phyloP scores from a whole-genome alignment of 2,329 filamentous ascomycete genomes.

The Claviceps maximensis region DNA sequence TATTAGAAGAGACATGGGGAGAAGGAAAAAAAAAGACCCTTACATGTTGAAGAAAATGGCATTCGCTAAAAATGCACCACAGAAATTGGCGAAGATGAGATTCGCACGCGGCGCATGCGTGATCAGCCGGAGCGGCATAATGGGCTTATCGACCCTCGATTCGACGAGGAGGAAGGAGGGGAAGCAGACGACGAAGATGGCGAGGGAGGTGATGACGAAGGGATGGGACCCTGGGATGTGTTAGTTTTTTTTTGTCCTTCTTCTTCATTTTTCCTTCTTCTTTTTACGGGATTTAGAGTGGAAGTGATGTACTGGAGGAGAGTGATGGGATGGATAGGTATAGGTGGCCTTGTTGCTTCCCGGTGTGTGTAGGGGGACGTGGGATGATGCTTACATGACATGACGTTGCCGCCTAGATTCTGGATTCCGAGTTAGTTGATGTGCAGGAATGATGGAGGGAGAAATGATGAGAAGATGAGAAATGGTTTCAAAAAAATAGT shows the following conservation, averaged over 20 bases:
- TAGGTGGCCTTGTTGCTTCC: too few relatives aligned
- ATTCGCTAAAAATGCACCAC: slow-evolving; percentile 38
- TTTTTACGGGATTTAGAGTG: too few relatives aligned
- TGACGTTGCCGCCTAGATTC: slow-evolving; percentile 50
- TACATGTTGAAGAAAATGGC: slow-evolving; percentile 47
- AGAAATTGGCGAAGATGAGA: slow-evolving; percentile 42
- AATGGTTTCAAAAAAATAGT: background rate
- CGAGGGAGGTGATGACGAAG: slow-evolving; percentile 38
- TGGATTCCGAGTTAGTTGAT: slow-evolving; percentile 12
- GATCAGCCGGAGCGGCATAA: slow-evolving; percentile 47
- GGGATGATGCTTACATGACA: slow-evolving; percentile 34
- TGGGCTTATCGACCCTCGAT: slow-evolving; percentile 35
- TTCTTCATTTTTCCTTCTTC: too few relatives aligned
- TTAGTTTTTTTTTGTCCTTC: background rate
- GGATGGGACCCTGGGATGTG: slow-evolving; percentile 39
- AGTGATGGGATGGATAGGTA: background rate
- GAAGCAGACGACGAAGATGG: slow-evolving; percentile 32
- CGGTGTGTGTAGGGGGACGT: too few relatives aligned
- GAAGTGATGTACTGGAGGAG: too few relatives aligned
- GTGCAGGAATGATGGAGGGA: background rate
- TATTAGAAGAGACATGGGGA: too few relatives aligned
- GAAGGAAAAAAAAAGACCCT: slow-evolving; percentile 9
- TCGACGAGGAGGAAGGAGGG: slow-evolving; percentile 41
- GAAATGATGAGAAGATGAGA: background rate
- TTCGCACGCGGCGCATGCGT: slow-evolving; percentile 37